A percentile compares a stretch with the other conserved stretches of the same genome.
phyloP scores from a whole-genome alignment of 306 rosid species.

The Corylus americana region DNA sequence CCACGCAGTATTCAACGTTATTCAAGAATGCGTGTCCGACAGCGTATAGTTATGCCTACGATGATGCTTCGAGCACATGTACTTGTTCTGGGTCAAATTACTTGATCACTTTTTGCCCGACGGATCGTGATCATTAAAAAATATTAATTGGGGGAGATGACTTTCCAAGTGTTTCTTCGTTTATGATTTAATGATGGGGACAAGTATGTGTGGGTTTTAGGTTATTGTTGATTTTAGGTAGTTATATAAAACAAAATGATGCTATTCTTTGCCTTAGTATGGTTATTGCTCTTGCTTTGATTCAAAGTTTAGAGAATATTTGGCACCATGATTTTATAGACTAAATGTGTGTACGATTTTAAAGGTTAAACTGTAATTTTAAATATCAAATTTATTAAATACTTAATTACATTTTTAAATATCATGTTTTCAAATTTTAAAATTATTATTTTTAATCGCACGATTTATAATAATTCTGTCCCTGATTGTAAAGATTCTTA shows the following conservation, averaged over 20 bases:
- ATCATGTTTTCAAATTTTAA: too few species aligned
- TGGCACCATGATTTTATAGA: too few species aligned
- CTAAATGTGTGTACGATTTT: too few species aligned
- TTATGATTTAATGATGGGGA: neutral
- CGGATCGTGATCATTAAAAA: conserved; percentile 19
- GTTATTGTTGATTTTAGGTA: neutral
- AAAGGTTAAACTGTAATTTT: too few species aligned
- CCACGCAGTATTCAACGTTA: conserved; percentile 71
- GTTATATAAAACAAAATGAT: neutral
- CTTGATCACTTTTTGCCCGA: conserved; percentile 68
- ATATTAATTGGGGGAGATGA: neutral
- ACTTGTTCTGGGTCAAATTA: conserved; percentile 79
- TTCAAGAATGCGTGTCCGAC: conserved; percentile 88
- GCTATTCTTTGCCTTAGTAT: neutral
- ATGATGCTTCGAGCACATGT: conserved; percentile 86
- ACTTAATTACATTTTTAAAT: too few species aligned
- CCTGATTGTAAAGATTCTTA: too few species aligned
- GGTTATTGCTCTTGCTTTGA: neutral
- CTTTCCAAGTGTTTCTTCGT: neutral
- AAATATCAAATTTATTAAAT: too few species aligned
- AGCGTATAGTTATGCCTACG: conserved; percentile 91
- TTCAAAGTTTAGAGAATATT: too few species aligned
- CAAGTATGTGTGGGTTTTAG: neutral
- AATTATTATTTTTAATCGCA: too few species aligned
- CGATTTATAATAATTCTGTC: too few species aligned